Conservation (phyloP, 768 basidiomycete genomes). For the Boletus pseudo-olivaceus region DNA sequence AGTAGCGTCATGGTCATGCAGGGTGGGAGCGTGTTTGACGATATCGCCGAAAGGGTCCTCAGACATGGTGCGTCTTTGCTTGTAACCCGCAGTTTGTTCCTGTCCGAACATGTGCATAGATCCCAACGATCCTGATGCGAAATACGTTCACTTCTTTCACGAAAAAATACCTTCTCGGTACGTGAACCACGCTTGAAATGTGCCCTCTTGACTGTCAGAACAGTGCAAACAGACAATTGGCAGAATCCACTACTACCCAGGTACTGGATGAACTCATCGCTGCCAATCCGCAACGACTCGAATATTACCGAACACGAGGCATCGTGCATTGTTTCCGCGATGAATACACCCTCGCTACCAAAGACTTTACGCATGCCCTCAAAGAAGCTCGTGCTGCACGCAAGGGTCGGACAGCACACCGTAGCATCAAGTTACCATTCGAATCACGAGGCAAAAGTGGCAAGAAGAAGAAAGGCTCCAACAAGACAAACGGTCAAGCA, state of each 20-base stretch:
- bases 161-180: constrained; percentile 93
- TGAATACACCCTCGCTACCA: constrained; percentile 68
- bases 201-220: constrained; percentile 16
- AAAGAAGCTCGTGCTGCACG: constrained; percentile 72
- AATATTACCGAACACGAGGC: constrained; percentile 86
- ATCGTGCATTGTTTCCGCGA: constrained; percentile 89
- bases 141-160: constrained; percentile 92
- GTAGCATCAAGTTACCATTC: constrained; percentile 37
- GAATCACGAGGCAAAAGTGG: constrained; percentile 42
- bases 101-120: constrained; percentile 40
- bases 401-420: constrained; percentile 58
- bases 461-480: constrained; percentile 53
- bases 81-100: background rate
- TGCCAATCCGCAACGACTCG: constrained; percentile 68
- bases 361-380: constrained; percentile 79
- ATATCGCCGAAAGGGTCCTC: constrained; percentile 84
- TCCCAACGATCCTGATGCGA: constrained; percentile 72
- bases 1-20: constrained; percentile 96
- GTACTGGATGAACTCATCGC: constrained; percentile 78
- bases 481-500: constrained; percentile 58
- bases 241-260: constrained; percentile 77
- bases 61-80: constrained; percentile 48
- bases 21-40: constrained; percentile 88
- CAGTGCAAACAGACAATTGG: constrained; percentile 60
- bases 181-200: constrained; percentile 20